Base-by-base conservation (phyloP, 352 stramenopile species). In the Phytophthora meadii region DNA sequence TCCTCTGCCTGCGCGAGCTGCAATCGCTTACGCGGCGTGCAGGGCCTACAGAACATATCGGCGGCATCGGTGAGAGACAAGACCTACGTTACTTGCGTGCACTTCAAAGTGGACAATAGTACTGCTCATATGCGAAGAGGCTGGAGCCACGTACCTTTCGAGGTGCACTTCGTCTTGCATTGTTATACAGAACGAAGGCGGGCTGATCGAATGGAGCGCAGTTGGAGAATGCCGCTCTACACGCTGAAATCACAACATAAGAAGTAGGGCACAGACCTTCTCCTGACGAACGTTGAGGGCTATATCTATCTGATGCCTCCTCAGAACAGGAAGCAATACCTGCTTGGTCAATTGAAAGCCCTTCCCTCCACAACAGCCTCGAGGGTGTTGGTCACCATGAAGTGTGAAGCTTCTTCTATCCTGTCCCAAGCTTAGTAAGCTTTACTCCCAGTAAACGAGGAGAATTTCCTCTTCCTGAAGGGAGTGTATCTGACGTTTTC, bases 21-120 rank as follows among this genome's bases (percentile, higher is more conserved):
- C 17, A 92, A 67, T 6, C 78, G 83, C 74, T 90, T 90, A 24
- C 77, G 73, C 11, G 81, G 81, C 12, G 77, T 92, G 65, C 81
- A 92, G 1, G 81, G 79, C 47, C 81, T 92, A 50, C 22, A 54
- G 9, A 51, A 48, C 14, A 48, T 5, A 60, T 11, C 10, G 37
- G 24, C 30, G 28, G 10, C 6, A 45, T 14, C 5, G 41, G 39
- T 54, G 25, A 54, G 39, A 46, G 14, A 51, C 42, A 39, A 47
- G 45, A 25, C 24, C 17, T 49, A 14, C 22, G 28, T 54, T 41
- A 22, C 10, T 37, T 9, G 17, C 44, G 45, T 49, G 50, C 42
- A 57, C 52, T 57, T 15, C 32, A 54, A n/a, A 24, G 17, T 9
- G 10, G 15, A 22, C 40, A 57, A 14, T 7, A 22, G 41, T 40